A percentile compares a stretch with the other conserved stretches of the same genome.
Conservation (phyloP, 2,329 filamentous ascomycete species). For the Colletotrichum cordylinicola region DNA sequence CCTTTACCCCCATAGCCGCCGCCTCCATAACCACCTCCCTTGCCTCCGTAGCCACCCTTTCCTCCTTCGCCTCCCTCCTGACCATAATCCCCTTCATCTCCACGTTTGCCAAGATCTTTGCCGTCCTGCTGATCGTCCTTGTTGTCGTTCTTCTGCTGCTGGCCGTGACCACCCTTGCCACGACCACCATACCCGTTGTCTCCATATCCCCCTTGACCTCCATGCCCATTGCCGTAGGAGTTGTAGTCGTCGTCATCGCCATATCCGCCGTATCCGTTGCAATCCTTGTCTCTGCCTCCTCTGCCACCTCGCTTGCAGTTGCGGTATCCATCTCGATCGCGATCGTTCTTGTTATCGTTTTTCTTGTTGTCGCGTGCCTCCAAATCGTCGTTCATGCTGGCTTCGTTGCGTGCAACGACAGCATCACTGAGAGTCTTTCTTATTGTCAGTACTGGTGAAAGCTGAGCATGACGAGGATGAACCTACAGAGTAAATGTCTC, state of each 20-base stretch:
- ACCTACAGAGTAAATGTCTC: neutral
- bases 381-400: neutral
- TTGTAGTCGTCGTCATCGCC: neutral
- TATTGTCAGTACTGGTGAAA: neutral
- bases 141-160: neutral
- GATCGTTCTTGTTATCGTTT: neutral
- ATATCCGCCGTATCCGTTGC: neutral
- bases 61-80: neutral
- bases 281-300: neutral
- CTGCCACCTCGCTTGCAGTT: neutral
- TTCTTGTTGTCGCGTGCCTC: neutral
- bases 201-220: neutral
- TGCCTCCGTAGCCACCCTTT: too few relatives aligned
- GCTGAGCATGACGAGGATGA: rapidly evolving
- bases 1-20: neutral
- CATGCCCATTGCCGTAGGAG: neutral
- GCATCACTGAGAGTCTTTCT: neutral
- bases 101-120: neutral
- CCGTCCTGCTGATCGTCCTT: neutral
- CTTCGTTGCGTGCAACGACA: neutral
- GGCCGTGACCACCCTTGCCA: neutral
- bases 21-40: neutral
- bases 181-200: neutral
- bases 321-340: neutral
- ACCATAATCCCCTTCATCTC: neutral